Conservation (phyloP, 768 basidiomycete genomes). For the Jaapia argillacea region DNA sequence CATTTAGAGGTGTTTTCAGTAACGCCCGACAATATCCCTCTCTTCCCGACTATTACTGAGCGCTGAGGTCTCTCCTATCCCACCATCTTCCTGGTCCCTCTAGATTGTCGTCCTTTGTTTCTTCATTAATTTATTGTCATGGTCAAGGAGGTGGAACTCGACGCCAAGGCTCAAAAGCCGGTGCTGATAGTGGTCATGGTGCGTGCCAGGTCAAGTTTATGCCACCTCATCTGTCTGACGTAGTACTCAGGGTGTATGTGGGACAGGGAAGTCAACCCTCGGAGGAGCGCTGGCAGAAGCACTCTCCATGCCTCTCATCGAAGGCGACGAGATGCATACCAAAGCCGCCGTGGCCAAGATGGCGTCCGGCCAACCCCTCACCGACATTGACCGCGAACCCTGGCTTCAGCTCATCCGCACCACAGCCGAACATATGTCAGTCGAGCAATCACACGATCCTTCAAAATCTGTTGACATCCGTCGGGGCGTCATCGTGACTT, state of each 20-base stretch:
- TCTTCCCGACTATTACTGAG: too few species aligned
- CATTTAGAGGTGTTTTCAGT: too few species aligned
- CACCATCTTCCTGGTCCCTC: too few species aligned
- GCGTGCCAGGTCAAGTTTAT: slow-evolving; percentile 8
- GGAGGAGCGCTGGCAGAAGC: slow-evolving; percentile 50
- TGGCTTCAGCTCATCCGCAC: slow-evolving; percentile 73
- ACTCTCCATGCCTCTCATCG: slow-evolving; percentile 68
- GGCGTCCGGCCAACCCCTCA: slow-evolving; percentile 63
- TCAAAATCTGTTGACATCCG: slow-evolving; percentile 6
- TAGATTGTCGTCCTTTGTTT: too few species aligned
- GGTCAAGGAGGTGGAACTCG: too few species aligned
- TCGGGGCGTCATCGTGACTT: slow-evolving; percentile 69
- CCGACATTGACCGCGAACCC: slow-evolving; percentile 73
- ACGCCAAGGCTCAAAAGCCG: slow-evolving; percentile 8
- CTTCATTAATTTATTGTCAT: too few species aligned
- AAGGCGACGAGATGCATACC: slow-evolving; percentile 87
- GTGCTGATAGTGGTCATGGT: slow-evolving; percentile 37
- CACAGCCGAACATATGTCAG: slow-evolving; percentile 41
- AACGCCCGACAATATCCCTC: too few species aligned
- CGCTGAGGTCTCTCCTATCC: too few species aligned
- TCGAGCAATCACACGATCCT: slow-evolving; percentile 14
- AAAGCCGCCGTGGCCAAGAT: slow-evolving; percentile 80
- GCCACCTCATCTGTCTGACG: slow-evolving; percentile 21
- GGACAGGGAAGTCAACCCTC: slow-evolving; percentile 66
- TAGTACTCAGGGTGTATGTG: slow-evolving; percentile 53